Base-by-base conservation (phyloP, 2,329 filamentous ascomycete genomes). In the Cryphonectria radicalis region DNA sequence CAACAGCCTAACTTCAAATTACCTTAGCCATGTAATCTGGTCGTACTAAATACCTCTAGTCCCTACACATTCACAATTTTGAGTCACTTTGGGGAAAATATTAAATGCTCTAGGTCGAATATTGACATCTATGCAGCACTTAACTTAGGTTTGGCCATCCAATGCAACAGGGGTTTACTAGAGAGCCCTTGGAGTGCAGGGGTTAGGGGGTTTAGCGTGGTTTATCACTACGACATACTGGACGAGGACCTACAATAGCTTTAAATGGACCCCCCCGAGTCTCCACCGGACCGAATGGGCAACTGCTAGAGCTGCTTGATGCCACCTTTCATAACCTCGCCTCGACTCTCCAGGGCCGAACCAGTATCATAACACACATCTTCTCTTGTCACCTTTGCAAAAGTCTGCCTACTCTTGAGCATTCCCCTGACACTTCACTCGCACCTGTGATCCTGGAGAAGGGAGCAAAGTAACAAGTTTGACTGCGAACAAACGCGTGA, bases 251-350 rank as follows among this genome's bases (percentile, higher is more conserved):
- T 42, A 11, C 46, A 42, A 40, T 46, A 28, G 28, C 46, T n/a
- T 25, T 37, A 10, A 32, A 35, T 28, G 53, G 37, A 32, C 22
- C 28, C 28, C 28, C 28, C 37, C 28, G 28, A 60, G 53, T 59
- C 55, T 42, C 53, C 66, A 60, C 66, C 55, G 55, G 62, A 22
- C 55, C 66, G 59, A 67, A 67, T 43, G 40, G 40, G 66, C 66
- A 67, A 63, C 57, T 63, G 59, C 59, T 46, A 62, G 64, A 63
- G 69, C 66, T 70, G 65, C 63, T 71, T 67, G 68, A 69, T 67
- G 72, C 72, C 72, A 73, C 72, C 72, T 73, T 70, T 73, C 71
- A 69, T 63, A 67, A 72, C 57, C 71, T 70, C 66, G 63, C 37
- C 65, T 42, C 28, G 19, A 32, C 28, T 25, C 59, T 63, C 40